Evolutionary conservation across 176 grass and related monocot species (phyloP).

Genomic region (Zoysia pacifica): DNA sequence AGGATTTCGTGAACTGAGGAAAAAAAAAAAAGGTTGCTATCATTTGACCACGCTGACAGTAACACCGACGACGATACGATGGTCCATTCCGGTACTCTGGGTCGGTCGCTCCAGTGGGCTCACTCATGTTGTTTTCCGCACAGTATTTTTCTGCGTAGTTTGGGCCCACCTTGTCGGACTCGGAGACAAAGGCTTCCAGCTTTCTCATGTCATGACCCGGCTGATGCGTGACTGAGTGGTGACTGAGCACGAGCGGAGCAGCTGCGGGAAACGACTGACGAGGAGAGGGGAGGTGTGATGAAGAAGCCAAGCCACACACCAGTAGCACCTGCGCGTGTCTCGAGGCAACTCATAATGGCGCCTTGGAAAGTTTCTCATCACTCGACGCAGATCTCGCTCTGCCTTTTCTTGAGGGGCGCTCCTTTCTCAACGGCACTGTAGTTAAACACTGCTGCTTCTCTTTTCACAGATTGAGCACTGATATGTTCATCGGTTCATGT

Average conservation of each 20-base stretch:
- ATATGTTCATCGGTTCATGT: too few species aligned
- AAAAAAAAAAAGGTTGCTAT: too few species aligned
- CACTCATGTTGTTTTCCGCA: neutral
- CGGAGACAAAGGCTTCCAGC: constrained; percentile 10
- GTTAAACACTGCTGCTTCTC: too few species aligned
- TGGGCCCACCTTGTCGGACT: neutral
- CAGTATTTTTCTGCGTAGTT: neutral
- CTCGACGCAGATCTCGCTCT: neutral
- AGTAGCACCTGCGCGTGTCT: constrained; percentile 33
- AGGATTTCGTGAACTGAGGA: too few species aligned
- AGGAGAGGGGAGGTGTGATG: neutral
- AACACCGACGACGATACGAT: too few species aligned
- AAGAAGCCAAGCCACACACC: neutral
- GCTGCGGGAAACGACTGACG: neutral
- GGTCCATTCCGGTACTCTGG: too few species aligned
- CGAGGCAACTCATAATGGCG: constrained; percentile 21
- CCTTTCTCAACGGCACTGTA: too few species aligned
- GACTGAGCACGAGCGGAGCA: neutral
- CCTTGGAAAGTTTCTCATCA: neutral
- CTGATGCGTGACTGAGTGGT: neutral
- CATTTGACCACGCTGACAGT: too few species aligned
- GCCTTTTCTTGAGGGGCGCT: neutral
- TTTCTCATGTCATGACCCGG: constrained; percentile 28
- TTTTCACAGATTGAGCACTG: too few species aligned
- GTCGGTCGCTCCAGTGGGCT: too few species aligned